Conservation (phyloP, 1,139 yeast genomes). For the Saccharomyces hybrid region DNA sequence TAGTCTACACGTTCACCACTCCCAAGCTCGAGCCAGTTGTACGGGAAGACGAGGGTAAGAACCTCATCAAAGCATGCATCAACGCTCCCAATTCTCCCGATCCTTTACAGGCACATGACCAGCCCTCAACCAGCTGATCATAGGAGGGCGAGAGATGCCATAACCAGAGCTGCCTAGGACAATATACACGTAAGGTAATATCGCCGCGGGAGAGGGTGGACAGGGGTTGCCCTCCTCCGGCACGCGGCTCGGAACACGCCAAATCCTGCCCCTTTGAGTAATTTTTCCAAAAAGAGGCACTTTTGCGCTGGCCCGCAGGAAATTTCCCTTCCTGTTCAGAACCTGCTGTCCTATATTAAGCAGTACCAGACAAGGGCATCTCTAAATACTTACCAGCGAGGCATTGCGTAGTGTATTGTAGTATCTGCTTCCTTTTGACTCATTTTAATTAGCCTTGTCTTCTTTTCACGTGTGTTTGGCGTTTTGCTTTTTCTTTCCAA, state of each 20-base stretch:
- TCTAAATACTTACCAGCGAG: background rate
- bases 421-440: background rate
- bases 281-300: background rate
- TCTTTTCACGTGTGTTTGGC: background rate
- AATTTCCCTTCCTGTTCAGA: background rate
- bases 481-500: background rate
- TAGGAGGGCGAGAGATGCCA: background rate
- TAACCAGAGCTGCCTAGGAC: background rate
- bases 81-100: conserved; percentile 53
- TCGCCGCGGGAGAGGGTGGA: background rate
- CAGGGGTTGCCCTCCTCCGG: background rate
- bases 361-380: background rate
- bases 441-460: background rate
- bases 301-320: background rate
- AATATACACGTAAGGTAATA: background rate
- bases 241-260: conserved; percentile 23
- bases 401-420: background rate
- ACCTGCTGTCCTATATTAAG: background rate
- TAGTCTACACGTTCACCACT: conserved; percentile 93
- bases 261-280: background rate
- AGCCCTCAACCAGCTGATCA: background rate
- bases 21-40: conserved; percentile 95
- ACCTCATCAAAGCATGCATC: conserved; percentile 91
- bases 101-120: background rate
- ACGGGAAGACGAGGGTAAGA: conserved; percentile 91